Evolutionary conservation across 208 protist species (phyloP).

Genomic region (Tritrichomonas foetus): DNA sequence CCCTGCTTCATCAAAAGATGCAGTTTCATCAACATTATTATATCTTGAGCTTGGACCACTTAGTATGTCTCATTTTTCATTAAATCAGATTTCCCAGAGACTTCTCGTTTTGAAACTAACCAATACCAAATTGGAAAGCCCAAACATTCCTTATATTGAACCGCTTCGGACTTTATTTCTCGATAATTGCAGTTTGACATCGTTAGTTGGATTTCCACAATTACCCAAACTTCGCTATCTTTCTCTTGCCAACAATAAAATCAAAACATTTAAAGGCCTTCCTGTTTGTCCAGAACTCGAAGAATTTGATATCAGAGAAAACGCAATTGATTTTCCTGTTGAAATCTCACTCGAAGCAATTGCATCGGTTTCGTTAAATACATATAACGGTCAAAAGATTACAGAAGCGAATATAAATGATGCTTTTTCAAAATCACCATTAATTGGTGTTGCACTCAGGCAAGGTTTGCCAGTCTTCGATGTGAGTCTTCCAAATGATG

Average conservation of each 20-base stretch:
- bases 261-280: background rate
- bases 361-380: background rate
- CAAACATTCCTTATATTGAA: background rate
- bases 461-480: background rate
- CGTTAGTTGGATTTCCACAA: background rate
- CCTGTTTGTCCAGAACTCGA: background rate
- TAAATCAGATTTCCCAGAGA: no score
- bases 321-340: background rate
- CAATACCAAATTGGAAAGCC: background rate
- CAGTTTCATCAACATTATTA: no score
- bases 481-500: no score
- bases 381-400: background rate
- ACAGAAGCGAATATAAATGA: no score
- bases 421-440: background rate
- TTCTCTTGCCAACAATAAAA: background rate
- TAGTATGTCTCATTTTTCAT: no score
- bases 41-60: no score
- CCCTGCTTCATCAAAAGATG: no score
- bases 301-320: background rate
- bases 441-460: conserved; percentile 1
- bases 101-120: background rate
- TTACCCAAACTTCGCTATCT: background rate
- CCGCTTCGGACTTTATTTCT: background rate
- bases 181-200: background rate
- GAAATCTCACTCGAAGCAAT: background rate